Evolutionary conservation across 495 filamentous ascomycete genomes (phyloP), one percentile per base, ranked within the genome.

Genomic region (Podospora fimiseda): DNA sequence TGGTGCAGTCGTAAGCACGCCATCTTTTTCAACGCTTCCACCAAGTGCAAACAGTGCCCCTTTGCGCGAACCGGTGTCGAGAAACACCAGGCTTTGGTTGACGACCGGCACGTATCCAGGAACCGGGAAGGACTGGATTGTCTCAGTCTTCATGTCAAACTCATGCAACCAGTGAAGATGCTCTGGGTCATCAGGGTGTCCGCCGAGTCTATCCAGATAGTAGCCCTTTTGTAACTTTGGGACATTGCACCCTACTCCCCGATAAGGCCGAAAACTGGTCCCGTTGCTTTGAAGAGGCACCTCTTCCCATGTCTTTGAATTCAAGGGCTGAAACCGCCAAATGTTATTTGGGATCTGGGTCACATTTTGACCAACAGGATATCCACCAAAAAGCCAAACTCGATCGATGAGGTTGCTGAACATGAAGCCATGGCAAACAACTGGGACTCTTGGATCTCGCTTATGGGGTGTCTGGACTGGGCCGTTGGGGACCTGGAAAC

Each of bases 371-470:
- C 16, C 21, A 9, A 38, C 47, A 4, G 47, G 47, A 14, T 49
- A 13, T 3, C 47, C 47, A 5, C 47, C 47, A 49, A 49, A 49
- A 3, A 49, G 47, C 47, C 47, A 49, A 8, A 33, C 47, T 8
- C 20, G 13, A 33, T 49, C 47, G 4, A 49, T 33, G 24, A 49
- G 47, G 27, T 49, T 49, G 27, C 47, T 49, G 47, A 49, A 49
- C 24, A 38, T 49, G 16, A 49, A 49, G 27, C 47, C 47, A 20
- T 49, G 47, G 47, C 19, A 49, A 3, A 49, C 27, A 1, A 49
- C 30, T 11, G 22, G 47, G 3, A 15, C 27, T 3, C 38, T 33
- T 2, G 24, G 4, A 16, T 3, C 36, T 16, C 22, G 20, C 7
- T 30, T 23, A 16, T 49, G 36, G 4, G 4, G n/a, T 20, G 20